Conservation (phyloP, 2,329 filamentous ascomycete species). For the Colletotrichum trifolii region DNA sequence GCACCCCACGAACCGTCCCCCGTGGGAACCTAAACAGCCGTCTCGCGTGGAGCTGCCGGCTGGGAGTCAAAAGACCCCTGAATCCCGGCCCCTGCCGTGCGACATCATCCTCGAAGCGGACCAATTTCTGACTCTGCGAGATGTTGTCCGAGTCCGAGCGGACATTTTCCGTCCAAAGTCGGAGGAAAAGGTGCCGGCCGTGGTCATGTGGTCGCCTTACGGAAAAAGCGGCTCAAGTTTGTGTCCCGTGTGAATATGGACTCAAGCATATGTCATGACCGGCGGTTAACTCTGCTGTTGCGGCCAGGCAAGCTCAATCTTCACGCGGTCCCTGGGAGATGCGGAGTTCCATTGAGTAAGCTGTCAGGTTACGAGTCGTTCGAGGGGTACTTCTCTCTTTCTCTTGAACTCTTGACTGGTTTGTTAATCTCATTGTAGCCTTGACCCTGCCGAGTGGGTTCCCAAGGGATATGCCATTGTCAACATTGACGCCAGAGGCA, state of each 20-base stretch:
- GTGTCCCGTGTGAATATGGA: background rate
- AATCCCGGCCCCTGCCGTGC: conserved; percentile 1
- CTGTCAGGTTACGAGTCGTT: conserved; percentile 23
- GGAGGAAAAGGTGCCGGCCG: conserved; percentile 16
- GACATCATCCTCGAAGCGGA: conserved; percentile 19
- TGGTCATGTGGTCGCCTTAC: conserved; percentile 23
- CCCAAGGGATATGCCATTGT: conserved; percentile 16
- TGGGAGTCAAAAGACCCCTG: conserved; percentile 2
- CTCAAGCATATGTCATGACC: background rate
- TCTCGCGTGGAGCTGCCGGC: conserved; percentile 13
- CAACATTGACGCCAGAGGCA: conserved; percentile 13
- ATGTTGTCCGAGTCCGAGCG: conserved; percentile 11
- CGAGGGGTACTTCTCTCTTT: conserved; percentile 6
- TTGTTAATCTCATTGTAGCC: background rate
- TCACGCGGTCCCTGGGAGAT: background rate
- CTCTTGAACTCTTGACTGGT: no score
- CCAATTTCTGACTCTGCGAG: conserved; percentile 9
- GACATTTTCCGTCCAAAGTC: conserved; percentile 23
- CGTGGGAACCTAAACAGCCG: conserved; percentile 20
- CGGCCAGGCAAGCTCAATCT: background rate
- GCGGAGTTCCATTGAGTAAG: conserved; percentile 4
- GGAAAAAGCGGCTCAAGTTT: conserved; percentile 8
- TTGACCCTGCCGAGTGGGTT: conserved; percentile 23
- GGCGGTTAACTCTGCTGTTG: background rate
- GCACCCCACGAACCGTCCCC: conserved; percentile 2